Base-by-base conservation (phyloP, 305 asterid species). In the Petunia hybrid region DNA sequence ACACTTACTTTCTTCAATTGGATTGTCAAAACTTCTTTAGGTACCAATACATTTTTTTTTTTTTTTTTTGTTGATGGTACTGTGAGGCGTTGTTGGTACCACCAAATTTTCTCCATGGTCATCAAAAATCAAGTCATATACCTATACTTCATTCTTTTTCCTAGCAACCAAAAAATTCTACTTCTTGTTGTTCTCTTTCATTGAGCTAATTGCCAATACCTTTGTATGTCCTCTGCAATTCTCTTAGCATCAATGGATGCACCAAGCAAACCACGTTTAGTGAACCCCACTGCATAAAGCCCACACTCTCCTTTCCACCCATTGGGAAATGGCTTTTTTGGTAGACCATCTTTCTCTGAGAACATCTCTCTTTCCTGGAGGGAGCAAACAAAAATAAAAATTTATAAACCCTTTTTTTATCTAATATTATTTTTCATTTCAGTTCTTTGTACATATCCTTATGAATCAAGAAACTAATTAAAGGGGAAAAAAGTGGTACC, bases 251-350 rank as follows among this genome's bases (percentile, higher is more conserved):
- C 99, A 84, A 94, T 89, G 81, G 99, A 94, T 9, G 99, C 95
- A 83, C 99, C 99, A 22, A 92, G 95, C 86, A 95, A 92, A 73
- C 99, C 99, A 83, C 97, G 98, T 85, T 95, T 95, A 76, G 98
- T 95, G 90, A 95, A 95, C 85, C 99, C 99, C 82, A 92, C 99
- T 1, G 98, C 93, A 74, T 95, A 95, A 36, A 95, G 87, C 82
- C 99, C 99, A 70, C 87, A 48, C 73, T 94, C 89, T 3, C 99
- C 99, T 88, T 95, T 95, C 99, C 99, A 94, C 45, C 99, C 98
- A 85, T 95, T 90, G 8, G 98, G 98, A 90, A 94, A 95, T 86
- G 97, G 85, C 85, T 85, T 89, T 85, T 86, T 92, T 45, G 99
- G 99, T 87, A 93, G 89, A 31, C 99, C 99, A 88, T 95, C 97